Evolutionary conservation across 768 basidiomycete genomes (phyloP).

Genomic region (Goffeauzyma gilvescens): DNA sequence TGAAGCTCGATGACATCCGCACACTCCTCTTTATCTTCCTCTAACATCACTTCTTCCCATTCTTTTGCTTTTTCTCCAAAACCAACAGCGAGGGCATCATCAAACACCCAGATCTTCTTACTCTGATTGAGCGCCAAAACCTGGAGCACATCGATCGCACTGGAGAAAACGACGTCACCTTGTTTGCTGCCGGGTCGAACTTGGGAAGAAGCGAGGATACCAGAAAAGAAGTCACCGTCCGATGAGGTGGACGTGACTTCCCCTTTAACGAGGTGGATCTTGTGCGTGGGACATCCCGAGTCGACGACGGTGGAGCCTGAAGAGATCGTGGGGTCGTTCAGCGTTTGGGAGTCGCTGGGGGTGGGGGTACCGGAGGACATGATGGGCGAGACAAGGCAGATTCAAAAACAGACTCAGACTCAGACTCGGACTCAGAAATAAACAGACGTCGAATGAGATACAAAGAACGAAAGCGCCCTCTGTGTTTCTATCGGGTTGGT

Average conservation of each 20-base stretch:
- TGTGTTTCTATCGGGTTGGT: too few relatives aligned
- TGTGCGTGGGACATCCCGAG: slow-evolving; percentile 9
- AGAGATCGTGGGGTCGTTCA: slow-evolving; percentile 14
- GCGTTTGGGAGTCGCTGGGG: too few relatives aligned
- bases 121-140: slow-evolving; percentile 19
- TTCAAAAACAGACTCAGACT: too few relatives aligned
- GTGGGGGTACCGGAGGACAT: too few relatives aligned
- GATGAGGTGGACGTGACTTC: too few relatives aligned
- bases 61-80: slow-evolving; percentile 17
- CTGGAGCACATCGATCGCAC: slow-evolving; percentile 23
- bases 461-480: too few relatives aligned
- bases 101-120: slow-evolving; percentile 24
- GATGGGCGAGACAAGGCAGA: too few relatives aligned
- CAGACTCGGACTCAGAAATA: too few relatives aligned
- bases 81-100: slow-evolving; percentile 25
- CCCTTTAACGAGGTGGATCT: slow-evolving; percentile 12
- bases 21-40: not conserved
- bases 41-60: slow-evolving; percentile 9
- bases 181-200: slow-evolving; percentile 15
- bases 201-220: slow-evolving; percentile 15
- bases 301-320: slow-evolving; percentile 25
- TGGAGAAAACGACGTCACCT: slow-evolving; percentile 19
- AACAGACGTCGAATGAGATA: too few relatives aligned
- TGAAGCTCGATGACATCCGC: slow-evolving; percentile 46
- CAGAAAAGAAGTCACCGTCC: slow-evolving; percentile 18